These are phyloP conservation scores for Candida glucosophila DNA, from an alignment of 1,139 yeast species.

Conservation along the genomic window DNA sequence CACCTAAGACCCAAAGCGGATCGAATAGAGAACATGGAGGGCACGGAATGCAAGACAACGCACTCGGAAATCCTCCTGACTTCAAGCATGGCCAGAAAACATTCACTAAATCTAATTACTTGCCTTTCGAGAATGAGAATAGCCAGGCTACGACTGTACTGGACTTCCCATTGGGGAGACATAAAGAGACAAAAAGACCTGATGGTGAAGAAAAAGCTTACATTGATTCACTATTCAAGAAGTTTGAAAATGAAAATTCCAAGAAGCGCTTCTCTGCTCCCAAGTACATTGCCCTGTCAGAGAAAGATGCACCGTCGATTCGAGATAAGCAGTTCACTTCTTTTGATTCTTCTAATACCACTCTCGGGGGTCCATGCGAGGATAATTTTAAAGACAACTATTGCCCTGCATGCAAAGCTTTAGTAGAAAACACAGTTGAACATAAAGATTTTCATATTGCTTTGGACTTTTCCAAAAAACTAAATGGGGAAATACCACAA, in stretches of 20 bases:
- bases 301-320: slow-evolving; percentile 9
- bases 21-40: too few species aligned
- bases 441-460: slow-evolving; percentile 37
- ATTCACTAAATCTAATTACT: too few species aligned
- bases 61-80: too few species aligned
- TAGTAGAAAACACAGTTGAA: slow-evolving; percentile 25
- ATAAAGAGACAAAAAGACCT: slow-evolving; percentile 1
- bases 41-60: too few species aligned
- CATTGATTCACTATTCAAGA: slow-evolving; percentile 10
- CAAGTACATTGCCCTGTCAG: slow-evolving; percentile 1
- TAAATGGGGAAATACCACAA: slow-evolving; percentile 9
- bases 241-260: slow-evolving; percentile 5
- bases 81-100: too few species aligned
- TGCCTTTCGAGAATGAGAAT: too few species aligned
- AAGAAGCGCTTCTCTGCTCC: slow-evolving; percentile 3
- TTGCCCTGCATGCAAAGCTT: slow-evolving; percentile 19
- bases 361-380: too few species aligned
- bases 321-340: too few species aligned
- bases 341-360: too few species aligned
- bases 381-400: slow-evolving; percentile 13
- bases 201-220: slow-evolving; percentile 8
- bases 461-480: slow-evolving; percentile 23
- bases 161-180: too few species aligned
- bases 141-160: too few species aligned
- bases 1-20: too few species aligned